Evolutionary conservation across 2,329 filamentous ascomycete genomes (phyloP), one percentile per base, ranked within the genome.

Genomic region (Tothia fuscella): DNA sequence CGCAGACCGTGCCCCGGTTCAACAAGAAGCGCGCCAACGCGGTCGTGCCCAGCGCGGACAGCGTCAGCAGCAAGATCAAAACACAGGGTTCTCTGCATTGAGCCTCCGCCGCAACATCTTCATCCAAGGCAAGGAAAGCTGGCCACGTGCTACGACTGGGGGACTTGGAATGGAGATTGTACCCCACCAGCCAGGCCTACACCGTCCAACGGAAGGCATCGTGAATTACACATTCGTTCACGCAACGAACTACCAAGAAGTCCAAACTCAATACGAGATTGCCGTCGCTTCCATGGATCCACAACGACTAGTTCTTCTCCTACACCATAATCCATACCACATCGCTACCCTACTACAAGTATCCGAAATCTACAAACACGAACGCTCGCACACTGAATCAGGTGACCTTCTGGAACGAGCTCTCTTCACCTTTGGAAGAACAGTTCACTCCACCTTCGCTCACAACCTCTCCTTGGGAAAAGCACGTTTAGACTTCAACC

Each of bases 321-420:
- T 96, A 2, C 72, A 76, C 47, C 68, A 70, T 50, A 78, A 86
- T 52, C 83, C 89, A 3, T 96, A 95, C 58, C 88, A 96, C 56
- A 81, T 96, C 50, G 91, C 86, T 2, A 88, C 85, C 2, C 72
- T 96, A n/a, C 77, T 96, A 17, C 88, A 95, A 57, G 87, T 93
- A 21, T 93, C 85, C 47, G 85, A 86, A 56, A 82, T 96, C 38
- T 87, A 87, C 10, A 89, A 91, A 57, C 83, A 94, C 50, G 86
- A 95, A 55, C 78, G 86, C 41, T 91, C 96, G 55, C 80, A 87
- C 57, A 77, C 88, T 1, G 74, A 91, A 3, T 80, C 89, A 0
- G 81, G 85, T 3, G 88, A 96, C 53, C 72, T 96, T 2, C 76
- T 93, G 41, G 89, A 96, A 62, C 76, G 91, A 34, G 88, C 89